Conservation (phyloP, 139 green algal species). For the Astrephomene gubernaculifera region DNA sequence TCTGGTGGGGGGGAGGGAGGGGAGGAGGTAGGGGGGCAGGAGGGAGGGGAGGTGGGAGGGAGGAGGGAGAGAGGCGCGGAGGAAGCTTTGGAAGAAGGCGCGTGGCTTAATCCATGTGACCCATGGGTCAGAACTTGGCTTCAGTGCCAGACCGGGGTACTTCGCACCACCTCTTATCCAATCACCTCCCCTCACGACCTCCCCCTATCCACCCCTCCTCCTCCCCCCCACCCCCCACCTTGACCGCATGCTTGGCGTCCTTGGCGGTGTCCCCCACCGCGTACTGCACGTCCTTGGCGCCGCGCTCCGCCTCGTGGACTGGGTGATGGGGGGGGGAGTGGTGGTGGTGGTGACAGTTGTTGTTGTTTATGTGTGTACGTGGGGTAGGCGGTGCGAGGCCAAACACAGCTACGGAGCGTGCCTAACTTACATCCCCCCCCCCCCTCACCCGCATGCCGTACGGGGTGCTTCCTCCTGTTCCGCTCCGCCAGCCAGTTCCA, state of each 20-base stretch:
- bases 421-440: not conserved
- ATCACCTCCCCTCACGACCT: too few relatives aligned
- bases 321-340: not conserved
- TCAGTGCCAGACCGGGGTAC: too few relatives aligned
- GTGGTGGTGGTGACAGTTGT: too few relatives aligned
- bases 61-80: not conserved
- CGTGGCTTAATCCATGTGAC: too few relatives aligned
- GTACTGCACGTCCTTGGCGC: conserved; percentile 21
- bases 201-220: not conserved
- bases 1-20: not conserved
- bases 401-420: not conserved
- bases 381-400: too few relatives aligned
- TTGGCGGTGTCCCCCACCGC: conserved; percentile 31
- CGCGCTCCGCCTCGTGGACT: conserved; percentile 15
- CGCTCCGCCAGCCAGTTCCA: conserved; percentile 34
- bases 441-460: conserved; percentile 10
- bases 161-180: too few relatives aligned
- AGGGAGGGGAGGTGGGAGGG: not conserved
- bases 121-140: too few relatives aligned
- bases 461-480: not conserved
- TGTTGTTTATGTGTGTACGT: too few relatives aligned
- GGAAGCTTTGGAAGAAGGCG: not conserved
- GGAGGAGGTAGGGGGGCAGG: not conserved
- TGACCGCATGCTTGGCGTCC: conserved; percentile 35
- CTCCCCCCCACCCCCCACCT: not conserved